Base-by-base conservation (phyloP, 805 yeast species). In the Candida caryicola region DNA sequence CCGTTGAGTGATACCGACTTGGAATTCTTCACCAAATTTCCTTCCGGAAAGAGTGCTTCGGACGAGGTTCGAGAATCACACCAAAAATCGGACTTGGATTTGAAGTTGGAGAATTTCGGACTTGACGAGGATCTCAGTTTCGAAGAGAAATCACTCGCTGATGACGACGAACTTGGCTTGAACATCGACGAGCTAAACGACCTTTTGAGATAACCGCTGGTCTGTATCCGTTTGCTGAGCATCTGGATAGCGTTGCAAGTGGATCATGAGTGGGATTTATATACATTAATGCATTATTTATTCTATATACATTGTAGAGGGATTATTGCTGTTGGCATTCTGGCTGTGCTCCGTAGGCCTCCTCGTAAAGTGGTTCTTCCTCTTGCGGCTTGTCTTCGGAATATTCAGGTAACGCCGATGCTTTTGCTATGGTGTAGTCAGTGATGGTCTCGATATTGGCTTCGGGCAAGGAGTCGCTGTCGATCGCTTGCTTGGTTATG, bases 371-470 rank as follows among this genome's bases (percentile, higher is more conserved):
- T n/a, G 40, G 28, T 9, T 45, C 48, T n/a, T 47, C 34, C 17
- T 48, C 31, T 14, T 45, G 38, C 17, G 46, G 38, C 25, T 41
- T 32, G 9, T 49, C 55, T 16, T 50, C 56, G 17, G 47, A 47
- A 46, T 66, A 65, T 23, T 49, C 46, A 1, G 73, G 73, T 36
- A 66, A 59, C 5, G 53, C 46, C 8, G 45, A 45, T 2, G 32
- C 42, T 2, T 49, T 50, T 2, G 59, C 51, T 8, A 67, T 46
- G 10, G 58, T 43, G 41, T 64, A 66, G 38, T 66, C 67, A 7
- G 64, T 54, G 21, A 66, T 52, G 31, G 59, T 53, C 38, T 66
- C 71, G 29, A 67, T 54, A 41, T 66, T 68, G 25, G 67, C 70
- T 31, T 59, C 67, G 2, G 60, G 58, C 34, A 62, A 49, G 14